Conservation (phyloP, 176 grass and related monocot genomes). For the Oryza punctata region DNA sequence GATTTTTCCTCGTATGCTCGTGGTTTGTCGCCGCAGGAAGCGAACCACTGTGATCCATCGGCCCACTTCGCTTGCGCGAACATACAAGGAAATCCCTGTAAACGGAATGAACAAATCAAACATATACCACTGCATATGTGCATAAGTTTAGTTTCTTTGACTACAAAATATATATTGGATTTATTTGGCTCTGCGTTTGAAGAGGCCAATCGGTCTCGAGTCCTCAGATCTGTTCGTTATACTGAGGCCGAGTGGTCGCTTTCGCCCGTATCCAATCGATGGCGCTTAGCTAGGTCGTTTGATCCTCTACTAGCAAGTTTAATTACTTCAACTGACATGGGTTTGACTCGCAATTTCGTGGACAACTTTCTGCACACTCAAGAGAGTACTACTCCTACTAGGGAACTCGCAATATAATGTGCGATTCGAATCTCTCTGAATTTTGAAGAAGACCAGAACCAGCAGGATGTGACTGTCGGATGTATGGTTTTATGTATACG, state of each 20-base stretch:
- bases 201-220: conserved; percentile 4
- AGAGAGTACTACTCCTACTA: neutral
- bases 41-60: neutral
- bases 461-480: neutral
- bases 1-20: neutral
- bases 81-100: neutral
- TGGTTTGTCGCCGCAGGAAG: neutral
- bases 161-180: neutral
- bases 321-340: neutral
- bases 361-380: neutral
- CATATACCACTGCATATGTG: neutral
- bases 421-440: neutral
- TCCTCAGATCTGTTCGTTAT: neutral
- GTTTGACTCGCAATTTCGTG: neutral
- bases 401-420: neutral
- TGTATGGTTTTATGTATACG: neutral
- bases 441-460: conserved; percentile 16
- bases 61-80: neutral
- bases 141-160: neutral
- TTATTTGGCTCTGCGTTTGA: neutral
- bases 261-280: neutral
- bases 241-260: neutral
- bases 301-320: neutral
- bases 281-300: neutral
- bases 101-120: conserved; percentile 21